Evolutionary conservation across 192 early-diverging fungal genomes (phyloP), one percentile per base, ranked within the genome.

Genomic region (Phlyctochytrium bullatum): DNA sequence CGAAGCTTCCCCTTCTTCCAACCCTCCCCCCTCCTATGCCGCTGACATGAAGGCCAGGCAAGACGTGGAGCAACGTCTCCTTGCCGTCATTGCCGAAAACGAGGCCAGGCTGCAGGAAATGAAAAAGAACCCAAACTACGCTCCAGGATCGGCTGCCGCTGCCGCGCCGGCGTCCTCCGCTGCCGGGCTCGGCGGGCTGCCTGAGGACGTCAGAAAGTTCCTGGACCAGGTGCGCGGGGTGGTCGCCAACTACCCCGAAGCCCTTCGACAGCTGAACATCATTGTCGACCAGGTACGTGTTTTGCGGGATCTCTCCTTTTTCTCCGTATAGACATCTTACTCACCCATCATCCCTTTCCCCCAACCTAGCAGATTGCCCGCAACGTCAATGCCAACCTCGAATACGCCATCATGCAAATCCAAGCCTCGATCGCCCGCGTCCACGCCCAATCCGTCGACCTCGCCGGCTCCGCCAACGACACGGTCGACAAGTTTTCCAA

Each of bases 181-280:
- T 10, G 27, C 54, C 12, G 54, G 20, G 6, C n/a, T n/a, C n/a
- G 54, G 54, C 27, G 54, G 54, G 12, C 27, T 57, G 20, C 54
- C 54, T 10, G 54, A 57, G 6, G 54, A 57, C 27, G 54, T 57
- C 14, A 28, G 54, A 57, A 57, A 57, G 54, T 57, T 57, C 27
- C 12, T 57, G 12, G 54, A 57, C 27, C 54, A 57, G 27, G 16
- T 14, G 12, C 12, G 54, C 12, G 10, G 12, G 20, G 27, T 57
- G 20, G 54, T 57, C 6, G 12, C 54, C 12, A 14, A 27, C 54
- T 57, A 57, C 27, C 54, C 54, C 20, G 54, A 57, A 25, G 54
- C 54, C 27, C 20, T 57, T 27, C 10, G 25, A 10, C 54, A 57
- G 54, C 25, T 57, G 54, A 57, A 57, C 54, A 6, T 57, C 25